phyloP scores from a whole-genome alignment of 2,329 filamentous ascomycete species.

The Rhytidhysteron rufulum region DNA sequence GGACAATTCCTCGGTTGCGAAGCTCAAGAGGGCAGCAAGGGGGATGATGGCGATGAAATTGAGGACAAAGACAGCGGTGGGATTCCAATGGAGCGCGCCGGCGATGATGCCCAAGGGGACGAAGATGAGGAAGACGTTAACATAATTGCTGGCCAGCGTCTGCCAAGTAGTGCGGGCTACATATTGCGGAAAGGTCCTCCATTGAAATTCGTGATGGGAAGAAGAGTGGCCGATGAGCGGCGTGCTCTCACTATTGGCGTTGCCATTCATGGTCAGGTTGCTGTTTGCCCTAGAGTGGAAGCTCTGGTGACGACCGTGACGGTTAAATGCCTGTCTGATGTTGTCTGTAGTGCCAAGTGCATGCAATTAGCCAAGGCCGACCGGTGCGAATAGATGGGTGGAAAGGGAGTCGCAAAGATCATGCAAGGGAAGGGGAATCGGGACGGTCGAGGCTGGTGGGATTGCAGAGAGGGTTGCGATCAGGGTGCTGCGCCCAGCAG shows the following conservation, averaged over 20 bases:
- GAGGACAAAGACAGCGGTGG: slow-evolving; percentile 67
- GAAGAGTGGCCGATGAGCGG: slow-evolving; percentile 16
- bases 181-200: slow-evolving; percentile 26
- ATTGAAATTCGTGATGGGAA: slow-evolving; percentile 17
- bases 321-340: slow-evolving; percentile 32
- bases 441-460: not conserved
- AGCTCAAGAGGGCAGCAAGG: slow-evolving; percentile 68
- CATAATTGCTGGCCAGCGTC: slow-evolving; percentile 50
- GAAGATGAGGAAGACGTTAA: slow-evolving; percentile 69
- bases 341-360: slow-evolving; percentile 22
- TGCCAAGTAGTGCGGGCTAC: slow-evolving; percentile 37
- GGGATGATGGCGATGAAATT: slow-evolving; percentile 81
- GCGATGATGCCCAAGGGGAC: slow-evolving; percentile 71
- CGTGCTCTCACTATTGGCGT: slow-evolving; percentile 24
- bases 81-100: slow-evolving; percentile 59
- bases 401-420: too few species aligned
- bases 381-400: too few species aligned
- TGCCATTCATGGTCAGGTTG: slow-evolving; percentile 15
- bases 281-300: too few species aligned
- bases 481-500: not conserved
- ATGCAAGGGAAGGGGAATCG: too few species aligned
- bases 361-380: slow-evolving; percentile 23
- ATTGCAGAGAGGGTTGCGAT: slow-evolving; percentile 2
- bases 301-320: slow-evolving; percentile 21
- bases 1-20: slow-evolving; percentile 74